Conservation (phyloP, 2,329 filamentous ascomycete genomes). For the Neodidymelliopsis sp. region DNA sequence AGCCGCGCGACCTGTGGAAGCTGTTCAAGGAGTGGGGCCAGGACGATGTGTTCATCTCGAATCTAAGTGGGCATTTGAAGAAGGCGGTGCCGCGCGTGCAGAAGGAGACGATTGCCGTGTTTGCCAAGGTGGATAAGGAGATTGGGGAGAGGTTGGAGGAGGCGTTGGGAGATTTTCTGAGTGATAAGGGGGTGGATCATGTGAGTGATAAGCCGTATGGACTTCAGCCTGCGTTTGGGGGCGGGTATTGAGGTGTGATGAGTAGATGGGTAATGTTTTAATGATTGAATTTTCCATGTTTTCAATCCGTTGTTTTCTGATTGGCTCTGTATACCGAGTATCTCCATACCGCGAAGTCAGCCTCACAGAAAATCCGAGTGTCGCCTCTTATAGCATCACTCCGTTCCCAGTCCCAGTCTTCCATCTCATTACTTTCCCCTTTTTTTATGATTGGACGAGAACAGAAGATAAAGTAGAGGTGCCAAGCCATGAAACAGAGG, state of each 20-base stretch:
- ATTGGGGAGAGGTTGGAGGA: slow-evolving; percentile 24
- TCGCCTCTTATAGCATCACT: too few species aligned
- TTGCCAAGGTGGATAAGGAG: slow-evolving; percentile 24
- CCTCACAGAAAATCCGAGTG: too few species aligned
- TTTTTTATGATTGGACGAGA: too few species aligned
- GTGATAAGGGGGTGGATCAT: slow-evolving; percentile 19
- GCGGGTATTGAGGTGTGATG: slow-evolving; percentile 20
- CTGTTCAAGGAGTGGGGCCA: slow-evolving; percentile 38
- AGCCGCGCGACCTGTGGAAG: slow-evolving; percentile 58
- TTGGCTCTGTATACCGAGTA: too few species aligned
- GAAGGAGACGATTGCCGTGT: slow-evolving; percentile 30
- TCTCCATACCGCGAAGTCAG: too few species aligned
- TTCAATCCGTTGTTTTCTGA: too few species aligned
- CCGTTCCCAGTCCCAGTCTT: too few species aligned
- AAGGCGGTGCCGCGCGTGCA: slow-evolving; percentile 31
- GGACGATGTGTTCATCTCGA: slow-evolving; percentile 39
- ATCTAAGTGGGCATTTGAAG: slow-evolving; percentile 28
- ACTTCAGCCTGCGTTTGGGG: slow-evolving; percentile 17
- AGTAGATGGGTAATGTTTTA: too few species aligned
- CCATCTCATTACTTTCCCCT: too few species aligned
- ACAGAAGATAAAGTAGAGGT: too few species aligned
- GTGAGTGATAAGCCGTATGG: slow-evolving; percentile 16
- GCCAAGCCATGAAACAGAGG: too few species aligned
- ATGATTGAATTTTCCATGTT: too few species aligned
- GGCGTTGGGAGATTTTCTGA: slow-evolving; percentile 14